Percentiles rank a stretch among this genome's conserved stretches.
phyloP scores from a whole-genome alignment of 805 yeast species.

The Candida golubevii region DNA sequence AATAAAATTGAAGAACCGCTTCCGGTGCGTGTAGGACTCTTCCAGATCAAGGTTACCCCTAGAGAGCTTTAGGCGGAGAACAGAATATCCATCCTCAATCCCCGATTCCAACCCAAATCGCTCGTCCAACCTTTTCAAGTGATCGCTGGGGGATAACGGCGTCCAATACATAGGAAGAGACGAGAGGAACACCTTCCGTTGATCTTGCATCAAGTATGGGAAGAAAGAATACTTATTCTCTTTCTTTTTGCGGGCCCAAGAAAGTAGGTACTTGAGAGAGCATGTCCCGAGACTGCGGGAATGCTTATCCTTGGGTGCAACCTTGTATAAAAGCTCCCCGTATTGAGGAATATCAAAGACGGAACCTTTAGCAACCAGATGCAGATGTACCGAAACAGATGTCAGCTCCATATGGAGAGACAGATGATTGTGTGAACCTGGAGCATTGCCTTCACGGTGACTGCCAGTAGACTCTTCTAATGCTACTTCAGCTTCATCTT shows the following conservation, averaged over 20 bases:
- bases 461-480: background rate
- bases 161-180: constrained; percentile 38
- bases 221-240: constrained; percentile 23
- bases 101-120: constrained; percentile 23
- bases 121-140: constrained; percentile 21
- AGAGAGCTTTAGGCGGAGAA: constrained; percentile 21
- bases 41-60: background rate
- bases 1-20: constrained; percentile 34
- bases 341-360: constrained; percentile 10
- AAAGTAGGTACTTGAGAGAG: constrained; percentile 11
- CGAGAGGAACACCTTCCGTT: constrained; percentile 23
- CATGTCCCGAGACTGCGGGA: background rate
- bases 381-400: constrained; percentile 5
- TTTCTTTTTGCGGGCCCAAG: constrained; percentile 11
- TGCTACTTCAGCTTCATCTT: background rate
- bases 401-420: background rate
- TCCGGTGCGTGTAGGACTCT: constrained; percentile 2
- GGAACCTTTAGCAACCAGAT: constrained; percentile 2
- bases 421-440: background rate
- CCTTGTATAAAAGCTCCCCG: constrained; percentile 13
- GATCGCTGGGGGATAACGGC: constrained; percentile 29
- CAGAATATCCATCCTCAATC: constrained; percentile 27
- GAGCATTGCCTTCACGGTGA: background rate
- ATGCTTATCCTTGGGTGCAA: constrained; percentile 1
- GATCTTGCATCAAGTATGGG: constrained; percentile 26